Conservation (phyloP, 306 rosid species). For the Fragaria vesca region DNA sequence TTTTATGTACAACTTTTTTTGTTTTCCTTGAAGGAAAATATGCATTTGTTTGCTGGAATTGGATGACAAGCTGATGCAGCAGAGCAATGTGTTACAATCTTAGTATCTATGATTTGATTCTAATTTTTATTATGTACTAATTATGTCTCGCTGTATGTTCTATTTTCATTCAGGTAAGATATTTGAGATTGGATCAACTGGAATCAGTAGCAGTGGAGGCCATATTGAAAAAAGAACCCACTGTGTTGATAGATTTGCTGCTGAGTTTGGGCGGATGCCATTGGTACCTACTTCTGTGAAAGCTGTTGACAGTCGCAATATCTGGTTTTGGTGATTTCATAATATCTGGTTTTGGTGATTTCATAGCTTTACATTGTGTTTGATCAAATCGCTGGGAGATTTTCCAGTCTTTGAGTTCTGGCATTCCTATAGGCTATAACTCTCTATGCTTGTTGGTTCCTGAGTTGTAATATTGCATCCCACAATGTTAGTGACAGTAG, state of each 20-base stretch:
- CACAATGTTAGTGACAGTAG: slow-evolving; percentile 23
- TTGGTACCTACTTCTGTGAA: slow-evolving; percentile 68
- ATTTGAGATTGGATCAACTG: slow-evolving; percentile 92
- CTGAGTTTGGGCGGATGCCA: slow-evolving; percentile 73
- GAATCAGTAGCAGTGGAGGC: slow-evolving; percentile 95
- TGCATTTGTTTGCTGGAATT: background rate
- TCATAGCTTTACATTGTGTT: background rate
- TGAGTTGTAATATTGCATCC: slow-evolving; percentile 39
- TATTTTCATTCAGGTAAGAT: slow-evolving; percentile 61
- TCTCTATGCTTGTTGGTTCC: slow-evolving; percentile 26
- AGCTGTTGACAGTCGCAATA: slow-evolving; percentile 81
- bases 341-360: slow-evolving; percentile 81
- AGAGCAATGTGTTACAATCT: background rate
- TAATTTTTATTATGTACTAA: background rate
- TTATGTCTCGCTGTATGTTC: background rate
- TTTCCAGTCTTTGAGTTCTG: slow-evolving; percentile 31
- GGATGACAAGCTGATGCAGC: background rate
- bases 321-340: slow-evolving; percentile 78
- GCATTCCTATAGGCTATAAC: slow-evolving; percentile 1
- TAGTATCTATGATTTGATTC: background rate
- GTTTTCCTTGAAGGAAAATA: background rate
- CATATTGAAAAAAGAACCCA: slow-evolving; percentile 73
- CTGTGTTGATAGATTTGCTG: slow-evolving; percentile 66
- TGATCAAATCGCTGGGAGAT: background rate
- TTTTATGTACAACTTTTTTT: background rate